These are phyloP conservation scores for Russula ochroleuca DNA, from an alignment of 768 basidiomycete species.

Conservation along the genomic window DNA sequence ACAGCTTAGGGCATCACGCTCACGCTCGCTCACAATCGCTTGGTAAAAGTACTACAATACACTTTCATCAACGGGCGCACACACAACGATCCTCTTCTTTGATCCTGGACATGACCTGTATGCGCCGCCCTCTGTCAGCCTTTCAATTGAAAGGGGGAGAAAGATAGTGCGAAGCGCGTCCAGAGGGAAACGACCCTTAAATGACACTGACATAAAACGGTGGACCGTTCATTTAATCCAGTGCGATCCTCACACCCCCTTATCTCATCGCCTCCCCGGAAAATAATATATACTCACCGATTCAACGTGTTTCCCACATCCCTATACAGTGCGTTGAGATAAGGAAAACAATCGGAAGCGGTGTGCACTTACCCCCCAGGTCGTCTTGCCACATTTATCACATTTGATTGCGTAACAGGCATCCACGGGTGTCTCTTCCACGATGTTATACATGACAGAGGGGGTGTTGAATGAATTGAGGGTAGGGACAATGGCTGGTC, in stretches of 20 bases:
- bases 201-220: not conserved
- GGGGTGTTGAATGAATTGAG: not conserved
- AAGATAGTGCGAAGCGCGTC: not conserved
- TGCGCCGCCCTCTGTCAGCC: not conserved
- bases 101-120: constrained; percentile 47
- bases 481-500: not conserved
- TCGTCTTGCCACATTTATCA: constrained; percentile 33
- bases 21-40: not conserved
- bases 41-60: not conserved
- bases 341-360: not conserved
- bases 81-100: constrained; percentile 48
- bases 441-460: constrained; percentile 3
- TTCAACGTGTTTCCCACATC: constrained; percentile 28
- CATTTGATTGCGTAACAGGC: constrained; percentile 30
- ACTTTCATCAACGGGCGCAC: constrained; percentile 35
- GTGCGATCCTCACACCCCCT: not conserved
- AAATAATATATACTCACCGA: constrained; percentile 19
- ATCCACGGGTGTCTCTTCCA: constrained; percentile 22
- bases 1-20: constrained; percentile 16
- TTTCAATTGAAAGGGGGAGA: not conserved
- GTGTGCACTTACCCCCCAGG: constrained; percentile 30
- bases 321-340: constrained; percentile 8
- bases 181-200: not conserved
- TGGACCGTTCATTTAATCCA: no score
- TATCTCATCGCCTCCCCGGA: not conserved